Evolutionary conservation across 805 yeast genomes (phyloP), one percentile per base, ranked within the genome.

Genomic region (Komagataella pastoris): DNA sequence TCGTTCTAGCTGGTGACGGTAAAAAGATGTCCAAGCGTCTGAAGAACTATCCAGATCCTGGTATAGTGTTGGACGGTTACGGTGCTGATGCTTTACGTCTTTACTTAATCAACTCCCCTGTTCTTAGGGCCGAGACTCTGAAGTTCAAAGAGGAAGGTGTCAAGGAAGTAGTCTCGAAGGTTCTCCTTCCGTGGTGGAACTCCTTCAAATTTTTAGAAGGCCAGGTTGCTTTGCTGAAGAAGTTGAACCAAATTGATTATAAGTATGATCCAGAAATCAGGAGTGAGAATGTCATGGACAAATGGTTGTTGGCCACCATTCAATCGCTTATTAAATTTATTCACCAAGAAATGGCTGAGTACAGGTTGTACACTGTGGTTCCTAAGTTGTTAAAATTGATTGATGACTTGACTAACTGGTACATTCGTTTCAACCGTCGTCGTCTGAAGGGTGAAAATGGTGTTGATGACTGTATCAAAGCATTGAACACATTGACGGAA

Each of bases 91-190:
- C 99, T 24, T 76, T 93, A 63, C 85, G 99, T 71, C 75, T 93
- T 63, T 93, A 93, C 67, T 79, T 93, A 72, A 93, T 93, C 71
- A 93, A 91, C 71, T 93, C 99, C 3, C 99, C 99, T 17, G 97
- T 95, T 6, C 77, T 93, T 65, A 85, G 93, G 62, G 99, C 98
- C 48, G 99, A 93, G 73, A 82, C 97, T 50, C 78, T 93, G 76
- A 87, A 89, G 65, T 93, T 93, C 77, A 90, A 89, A 70, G 99
- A 93, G 72, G 98, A 91, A 66, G 99, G 99, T 73, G 99, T 93
- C 46, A 88, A 89, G 64, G 99, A 93, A 70, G 96, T 93, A 64
- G 95, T 93, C 46, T 85, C 97, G 40, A 88, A 90, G 70, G 99
- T 93, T 47, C 73, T 91, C 63, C 76, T 93, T 62, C 99, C 99